Evolutionary conservation across 192 early-diverging fungal genomes (phyloP).

Genomic region (Jimgerdemannia lactiflua): DNA sequence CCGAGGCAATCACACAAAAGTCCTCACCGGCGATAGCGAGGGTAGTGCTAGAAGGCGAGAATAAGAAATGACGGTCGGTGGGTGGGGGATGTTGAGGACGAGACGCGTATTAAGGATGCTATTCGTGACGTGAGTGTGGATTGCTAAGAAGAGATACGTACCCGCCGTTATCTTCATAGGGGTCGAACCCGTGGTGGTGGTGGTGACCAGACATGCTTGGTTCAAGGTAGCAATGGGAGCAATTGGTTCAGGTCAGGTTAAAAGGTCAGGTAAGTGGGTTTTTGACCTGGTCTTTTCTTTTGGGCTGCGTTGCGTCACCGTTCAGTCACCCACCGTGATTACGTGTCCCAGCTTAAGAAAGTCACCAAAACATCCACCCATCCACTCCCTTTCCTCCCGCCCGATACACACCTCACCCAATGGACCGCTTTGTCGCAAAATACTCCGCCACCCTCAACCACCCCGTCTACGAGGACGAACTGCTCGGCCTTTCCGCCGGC

Average conservation of each 20-base stretch:
- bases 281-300: no score
- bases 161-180: constrained; percentile 90
- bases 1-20: constrained; percentile 91
- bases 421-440: background rate
- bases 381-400: background rate
- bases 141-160: constrained; percentile 20
- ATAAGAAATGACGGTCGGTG: background rate
- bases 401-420: background rate
- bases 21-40: constrained; percentile 94
- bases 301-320: background rate
- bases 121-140: background rate
- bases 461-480: background rate
- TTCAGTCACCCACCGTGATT: background rate
- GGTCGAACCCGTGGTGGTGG: constrained; percentile 75
- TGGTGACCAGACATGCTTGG: no score
- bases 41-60: constrained; percentile 55
- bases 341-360: background rate
- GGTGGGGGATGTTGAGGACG: background rate
- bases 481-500: constrained; percentile 11
- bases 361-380: background rate
- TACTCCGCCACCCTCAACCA: background rate
- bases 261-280: background rate
- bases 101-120: background rate
- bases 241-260: no score
- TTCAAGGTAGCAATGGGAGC: no score